These are phyloP conservation scores for Wickerhamiella kurtzmanii DNA, from an alignment of 805 yeast genomes.

Conservation along the genomic window DNA sequence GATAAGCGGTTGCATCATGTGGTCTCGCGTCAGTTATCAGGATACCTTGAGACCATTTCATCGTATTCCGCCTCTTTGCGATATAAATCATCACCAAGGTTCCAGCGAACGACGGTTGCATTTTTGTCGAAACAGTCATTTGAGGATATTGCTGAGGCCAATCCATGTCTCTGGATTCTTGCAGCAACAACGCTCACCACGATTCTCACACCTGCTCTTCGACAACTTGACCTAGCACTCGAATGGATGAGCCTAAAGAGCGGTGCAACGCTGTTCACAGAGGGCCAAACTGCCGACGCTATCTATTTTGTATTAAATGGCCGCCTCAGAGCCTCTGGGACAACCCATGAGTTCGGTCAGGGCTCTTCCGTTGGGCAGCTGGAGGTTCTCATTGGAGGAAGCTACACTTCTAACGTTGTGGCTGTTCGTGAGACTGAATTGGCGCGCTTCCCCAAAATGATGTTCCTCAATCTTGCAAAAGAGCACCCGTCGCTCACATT, in stretches of 20 bases:
- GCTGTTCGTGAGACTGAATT: slow-evolving; percentile 85
- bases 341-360: slow-evolving; percentile 70
- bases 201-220: slow-evolving; percentile 51
- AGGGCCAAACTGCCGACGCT: slow-evolving; percentile 82
- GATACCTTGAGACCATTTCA: slow-evolving; percentile 67
- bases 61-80: slow-evolving; percentile 57
- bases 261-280: slow-evolving; percentile 63
- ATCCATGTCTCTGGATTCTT: slow-evolving; percentile 60
- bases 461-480: slow-evolving; percentile 72
- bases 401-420: slow-evolving; percentile 53
- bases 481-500: slow-evolving; percentile 85
- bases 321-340: slow-evolving; percentile 27
- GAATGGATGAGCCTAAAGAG: slow-evolving; percentile 93
- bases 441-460: slow-evolving; percentile 80
- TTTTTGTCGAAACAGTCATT: slow-evolving; percentile 50
- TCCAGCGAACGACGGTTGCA: slow-evolving; percentile 53
- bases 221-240: slow-evolving; percentile 75
- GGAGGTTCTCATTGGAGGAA: slow-evolving; percentile 70
- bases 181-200: slow-evolving; percentile 60
- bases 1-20: slow-evolving; percentile 38
- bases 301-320: slow-evolving; percentile 84
- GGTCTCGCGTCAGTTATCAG: slow-evolving; percentile 70
- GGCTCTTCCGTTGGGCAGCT: slow-evolving; percentile 93
- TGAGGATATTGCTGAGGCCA: slow-evolving; percentile 57
- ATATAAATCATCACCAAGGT: not conserved